phyloP scores from a whole-genome alignment of 331 rosid genomes.

The Ulmus americana region DNA sequence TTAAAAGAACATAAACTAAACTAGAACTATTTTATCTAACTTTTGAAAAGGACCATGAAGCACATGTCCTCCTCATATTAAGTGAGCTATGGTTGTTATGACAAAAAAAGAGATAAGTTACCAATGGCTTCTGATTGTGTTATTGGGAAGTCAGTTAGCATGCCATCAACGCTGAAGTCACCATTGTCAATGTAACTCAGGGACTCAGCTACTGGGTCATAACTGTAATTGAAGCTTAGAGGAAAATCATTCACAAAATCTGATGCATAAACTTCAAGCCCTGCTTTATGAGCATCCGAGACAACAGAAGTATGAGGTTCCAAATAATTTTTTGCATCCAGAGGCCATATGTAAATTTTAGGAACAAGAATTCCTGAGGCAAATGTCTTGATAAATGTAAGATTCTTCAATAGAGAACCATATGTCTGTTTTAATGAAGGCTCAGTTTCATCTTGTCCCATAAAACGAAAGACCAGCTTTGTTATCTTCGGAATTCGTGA shows the following conservation, averaged over 20 bases:
- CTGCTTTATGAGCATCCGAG: constrained; percentile 67
- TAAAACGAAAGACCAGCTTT: constrained; percentile 63
- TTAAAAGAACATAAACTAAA: neutral
- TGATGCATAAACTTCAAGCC: constrained; percentile 66
- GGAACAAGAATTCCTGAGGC: constrained; percentile 96
- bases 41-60: neutral
- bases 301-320: constrained; percentile 60
- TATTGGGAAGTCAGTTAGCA: constrained; percentile 80
- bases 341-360: constrained; percentile 77
- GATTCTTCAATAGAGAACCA: constrained; percentile 56
- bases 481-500: constrained; percentile 50
- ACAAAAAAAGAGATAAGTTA: constrained; percentile 29
- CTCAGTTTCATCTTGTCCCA: constrained; percentile 35
- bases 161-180: constrained; percentile 79
- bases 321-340: constrained; percentile 36
- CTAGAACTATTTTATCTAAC: neutral
- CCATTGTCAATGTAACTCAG: constrained; percentile 62
- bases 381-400: constrained; percentile 71
- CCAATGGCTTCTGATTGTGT: constrained; percentile 71
- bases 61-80: neutral
- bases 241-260: constrained; percentile 61
- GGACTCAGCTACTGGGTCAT: constrained; percentile 74
- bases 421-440: constrained; percentile 76
- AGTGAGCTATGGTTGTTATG: neutral
- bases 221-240: constrained; percentile 65